These are phyloP conservation scores for Cyberlindnera subsufficiens DNA, from an alignment of 805 yeast species.

Conservation along the genomic window DNA sequence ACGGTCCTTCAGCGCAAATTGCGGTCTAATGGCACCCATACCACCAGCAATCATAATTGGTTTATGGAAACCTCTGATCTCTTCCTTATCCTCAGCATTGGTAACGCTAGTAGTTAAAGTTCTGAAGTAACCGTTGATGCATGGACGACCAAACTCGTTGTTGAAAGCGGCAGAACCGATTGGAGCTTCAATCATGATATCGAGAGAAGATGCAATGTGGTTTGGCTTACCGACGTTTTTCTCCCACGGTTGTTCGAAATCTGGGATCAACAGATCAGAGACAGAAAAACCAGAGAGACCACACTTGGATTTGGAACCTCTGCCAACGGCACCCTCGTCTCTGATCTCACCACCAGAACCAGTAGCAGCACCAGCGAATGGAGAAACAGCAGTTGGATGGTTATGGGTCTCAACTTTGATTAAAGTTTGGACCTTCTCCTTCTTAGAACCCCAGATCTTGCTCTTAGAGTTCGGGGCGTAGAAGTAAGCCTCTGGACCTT, in stretches of 20 bases:
- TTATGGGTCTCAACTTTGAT: constrained; percentile 98
- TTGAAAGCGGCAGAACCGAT: constrained; percentile 97
- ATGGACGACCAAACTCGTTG: constrained; percentile 98
- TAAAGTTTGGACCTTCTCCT: constrained; percentile 80
- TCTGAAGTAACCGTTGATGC: constrained; percentile 93
- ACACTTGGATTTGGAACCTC: constrained; percentile 96
- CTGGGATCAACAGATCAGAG: constrained; percentile 85
- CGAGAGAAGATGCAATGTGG: constrained; percentile 89
- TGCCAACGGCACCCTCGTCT: constrained; percentile 99
- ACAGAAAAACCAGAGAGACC: constrained; percentile 93
- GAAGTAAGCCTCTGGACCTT: constrained; percentile 72
- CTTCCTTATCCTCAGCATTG: constrained; percentile 55
- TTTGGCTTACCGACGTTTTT: constrained; percentile 77
- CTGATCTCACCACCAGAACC: constrained; percentile 99
- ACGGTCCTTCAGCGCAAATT: constrained; percentile 79
- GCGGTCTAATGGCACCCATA: constrained; percentile 93
- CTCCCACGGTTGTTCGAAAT: constrained; percentile 92
- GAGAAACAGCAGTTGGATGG: constrained; percentile 99
- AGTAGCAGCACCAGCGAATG: constrained; percentile 99
- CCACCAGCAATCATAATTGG: constrained; percentile 99
- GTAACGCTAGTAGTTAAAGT: constrained; percentile 80
- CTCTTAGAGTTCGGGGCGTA: constrained; percentile 73
- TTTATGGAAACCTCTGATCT: constrained; percentile 93
- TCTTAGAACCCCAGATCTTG: constrained; percentile 65
- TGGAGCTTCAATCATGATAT: constrained; percentile 96